Percentiles rank a stretch among this genome's conserved stretches.
These are phyloP conservation scores for Trametes cubensis DNA, from an alignment of 768 basidiomycete species.

Conservation along the genomic window DNA sequence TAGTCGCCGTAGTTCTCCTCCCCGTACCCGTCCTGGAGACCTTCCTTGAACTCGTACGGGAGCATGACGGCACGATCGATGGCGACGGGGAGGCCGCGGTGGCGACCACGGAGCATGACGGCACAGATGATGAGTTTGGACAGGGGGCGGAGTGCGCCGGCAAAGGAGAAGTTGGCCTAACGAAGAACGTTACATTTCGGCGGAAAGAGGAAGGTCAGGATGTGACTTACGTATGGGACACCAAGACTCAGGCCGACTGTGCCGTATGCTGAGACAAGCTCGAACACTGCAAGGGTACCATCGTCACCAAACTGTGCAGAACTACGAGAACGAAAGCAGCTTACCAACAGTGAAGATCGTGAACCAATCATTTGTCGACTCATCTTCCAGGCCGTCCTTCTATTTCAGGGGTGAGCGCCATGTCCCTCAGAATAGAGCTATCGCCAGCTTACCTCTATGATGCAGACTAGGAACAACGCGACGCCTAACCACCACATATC, in stretches of 20 bases:
- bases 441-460: constrained; percentile 71
- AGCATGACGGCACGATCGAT: constrained; percentile 88
- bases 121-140: constrained; percentile 86
- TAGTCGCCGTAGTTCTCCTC: constrained; percentile 13
- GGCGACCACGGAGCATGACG: constrained; percentile 94
- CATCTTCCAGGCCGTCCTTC: constrained; percentile 61
- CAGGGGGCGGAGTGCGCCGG: constrained; percentile 73
- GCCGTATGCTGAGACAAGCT: constrained; percentile 86
- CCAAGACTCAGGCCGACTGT: constrained; percentile 90
- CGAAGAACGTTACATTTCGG: background rate
- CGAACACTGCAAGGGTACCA: constrained; percentile 61
- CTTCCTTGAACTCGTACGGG: constrained; percentile 44
- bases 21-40: constrained; percentile 9
- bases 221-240: constrained; percentile 64
- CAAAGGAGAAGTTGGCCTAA: constrained; percentile 81
- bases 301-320: background rate
- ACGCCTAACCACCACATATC: constrained; percentile 97
- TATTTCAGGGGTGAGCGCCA: constrained; percentile 31
- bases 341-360: constrained; percentile 79
- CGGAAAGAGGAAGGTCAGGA: constrained; percentile 14
- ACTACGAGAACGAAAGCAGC: constrained; percentile 32
- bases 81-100: constrained; percentile 85
- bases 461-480: constrained; percentile 87
- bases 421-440: background rate
- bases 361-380: constrained; percentile 66